These are phyloP conservation scores for Ogataea angusta DNA, from an alignment of 805 yeast species.

Conservation along the genomic window DNA sequence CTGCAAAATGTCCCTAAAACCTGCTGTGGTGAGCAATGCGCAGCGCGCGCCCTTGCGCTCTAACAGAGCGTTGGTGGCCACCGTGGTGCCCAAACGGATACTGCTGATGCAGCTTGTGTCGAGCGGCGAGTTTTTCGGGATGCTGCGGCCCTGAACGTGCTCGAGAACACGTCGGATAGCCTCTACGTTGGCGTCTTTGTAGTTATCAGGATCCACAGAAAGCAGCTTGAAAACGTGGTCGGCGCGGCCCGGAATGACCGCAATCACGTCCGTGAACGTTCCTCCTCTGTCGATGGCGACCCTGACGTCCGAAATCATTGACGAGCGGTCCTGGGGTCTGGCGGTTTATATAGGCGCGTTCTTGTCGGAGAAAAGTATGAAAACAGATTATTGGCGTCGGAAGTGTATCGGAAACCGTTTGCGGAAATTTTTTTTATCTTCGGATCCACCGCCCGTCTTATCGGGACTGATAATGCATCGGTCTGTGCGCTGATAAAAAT, in stretches of 20 bases:
- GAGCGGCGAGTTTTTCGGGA: constrained; percentile 14
- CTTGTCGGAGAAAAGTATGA: too few species aligned
- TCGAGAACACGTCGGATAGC: constrained; percentile 24
- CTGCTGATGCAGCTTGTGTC: constrained; percentile 18
- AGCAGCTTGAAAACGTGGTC: constrained; percentile 27
- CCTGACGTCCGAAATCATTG: constrained; percentile 7
- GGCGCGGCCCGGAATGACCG: constrained; percentile 38
- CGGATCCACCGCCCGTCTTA: neutral
- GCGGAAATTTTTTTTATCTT: neutral
- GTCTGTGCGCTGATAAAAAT: neutral
- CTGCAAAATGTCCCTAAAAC: constrained; percentile 30
- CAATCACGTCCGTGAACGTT: constrained; percentile 46
- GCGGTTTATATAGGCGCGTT: neutral
- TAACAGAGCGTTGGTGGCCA: constrained; percentile 23
- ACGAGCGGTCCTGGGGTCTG: neutral
- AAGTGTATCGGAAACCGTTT: neutral
- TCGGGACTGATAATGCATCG: neutral
- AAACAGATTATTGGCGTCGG: neutral
- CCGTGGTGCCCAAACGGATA: constrained; percentile 27
- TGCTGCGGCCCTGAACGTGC: constrained; percentile 6
- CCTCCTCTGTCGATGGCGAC: constrained; percentile 34
- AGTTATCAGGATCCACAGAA: constrained; percentile 25
- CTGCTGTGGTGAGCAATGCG: constrained; percentile 26
- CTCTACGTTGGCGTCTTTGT: constrained; percentile 27
- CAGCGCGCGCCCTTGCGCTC: constrained; percentile 23